These are phyloP conservation scores for Scutellaria galericulata DNA, from an alignment of 257 asterid species.

Conservation along the genomic window DNA sequence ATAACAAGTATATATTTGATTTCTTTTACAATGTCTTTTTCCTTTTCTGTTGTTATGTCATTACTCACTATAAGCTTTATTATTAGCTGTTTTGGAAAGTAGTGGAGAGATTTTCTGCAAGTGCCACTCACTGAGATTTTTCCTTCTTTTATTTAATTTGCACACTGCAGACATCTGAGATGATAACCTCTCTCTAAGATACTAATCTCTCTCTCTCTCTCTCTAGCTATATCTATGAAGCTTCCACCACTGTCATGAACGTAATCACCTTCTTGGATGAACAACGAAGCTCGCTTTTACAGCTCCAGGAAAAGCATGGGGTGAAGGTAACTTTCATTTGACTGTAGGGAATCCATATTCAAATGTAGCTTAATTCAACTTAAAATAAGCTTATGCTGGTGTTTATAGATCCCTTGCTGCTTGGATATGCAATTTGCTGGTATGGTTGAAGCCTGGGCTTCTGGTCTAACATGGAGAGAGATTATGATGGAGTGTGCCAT, in stretches of 20 bases:
- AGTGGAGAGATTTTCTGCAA: not conserved
- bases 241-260: constrained; percentile 77
- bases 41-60: not conserved
- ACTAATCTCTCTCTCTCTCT: not conserved
- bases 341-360: not conserved
- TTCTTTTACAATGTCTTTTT: not conserved
- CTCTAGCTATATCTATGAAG: constrained; percentile 79
- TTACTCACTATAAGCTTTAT: not conserved
- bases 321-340: constrained; percentile 62
- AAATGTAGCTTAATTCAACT: not conserved
- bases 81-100: not conserved
- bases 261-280: constrained; percentile 69
- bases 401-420: constrained; percentile 81
- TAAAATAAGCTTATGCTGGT: constrained; percentile 28
- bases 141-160: not conserved
- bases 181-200: constrained; percentile 14
- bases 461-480: constrained; percentile 98
- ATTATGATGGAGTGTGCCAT: constrained; percentile 99
- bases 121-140: too few relatives aligned
- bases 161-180: not conserved
- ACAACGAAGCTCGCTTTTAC: constrained; percentile 68
- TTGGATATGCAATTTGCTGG: constrained; percentile 92
- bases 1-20: constrained; percentile 62
- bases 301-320: constrained; percentile 92
- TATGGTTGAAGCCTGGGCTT: constrained; percentile 99